Conservation (phyloP, 208 protist genomes). For the Tetramitus jugosus region DNA sequence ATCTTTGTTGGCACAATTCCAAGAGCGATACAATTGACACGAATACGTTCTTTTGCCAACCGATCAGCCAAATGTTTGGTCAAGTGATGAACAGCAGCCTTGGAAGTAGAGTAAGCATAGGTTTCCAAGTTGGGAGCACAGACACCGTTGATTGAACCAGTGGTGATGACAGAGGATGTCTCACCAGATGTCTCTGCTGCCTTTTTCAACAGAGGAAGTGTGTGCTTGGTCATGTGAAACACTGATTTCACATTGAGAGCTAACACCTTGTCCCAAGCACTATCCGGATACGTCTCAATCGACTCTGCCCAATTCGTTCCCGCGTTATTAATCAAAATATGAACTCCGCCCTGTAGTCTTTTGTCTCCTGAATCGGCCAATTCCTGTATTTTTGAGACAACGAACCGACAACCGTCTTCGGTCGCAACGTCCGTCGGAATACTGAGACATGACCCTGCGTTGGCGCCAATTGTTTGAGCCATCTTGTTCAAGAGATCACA, state of each 20-base stretch:
- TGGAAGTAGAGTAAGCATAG: conserved; percentile 16
- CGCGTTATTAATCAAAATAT: conserved; percentile 5
- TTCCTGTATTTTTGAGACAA: too few species aligned
- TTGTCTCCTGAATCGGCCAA: too few species aligned
- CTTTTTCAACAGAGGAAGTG: neutral
- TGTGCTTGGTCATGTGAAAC: neutral
- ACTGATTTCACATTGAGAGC: neutral
- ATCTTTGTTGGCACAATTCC: neutral
- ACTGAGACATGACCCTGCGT: too few species aligned
- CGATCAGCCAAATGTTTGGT: neutral
- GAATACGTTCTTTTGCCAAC: neutral
- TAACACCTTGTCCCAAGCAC: conserved; percentile 20
- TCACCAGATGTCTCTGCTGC: neutral
- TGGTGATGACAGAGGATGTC: neutral
- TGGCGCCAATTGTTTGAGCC: too few species aligned
- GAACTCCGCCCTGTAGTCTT: too few species aligned
- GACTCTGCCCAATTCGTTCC: neutral
- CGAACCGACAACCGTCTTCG: too few species aligned
- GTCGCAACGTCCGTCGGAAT: too few species aligned
- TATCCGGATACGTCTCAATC: neutral
- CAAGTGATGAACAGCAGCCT: conserved; percentile 9
- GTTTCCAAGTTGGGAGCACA: neutral
- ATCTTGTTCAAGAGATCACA: too few species aligned
- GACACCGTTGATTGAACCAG: neutral
- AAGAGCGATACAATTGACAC: neutral